phyloP scores from a whole-genome alignment of 495 filamentous ascomycete genomes.

The Pyrenula massariospora region DNA sequence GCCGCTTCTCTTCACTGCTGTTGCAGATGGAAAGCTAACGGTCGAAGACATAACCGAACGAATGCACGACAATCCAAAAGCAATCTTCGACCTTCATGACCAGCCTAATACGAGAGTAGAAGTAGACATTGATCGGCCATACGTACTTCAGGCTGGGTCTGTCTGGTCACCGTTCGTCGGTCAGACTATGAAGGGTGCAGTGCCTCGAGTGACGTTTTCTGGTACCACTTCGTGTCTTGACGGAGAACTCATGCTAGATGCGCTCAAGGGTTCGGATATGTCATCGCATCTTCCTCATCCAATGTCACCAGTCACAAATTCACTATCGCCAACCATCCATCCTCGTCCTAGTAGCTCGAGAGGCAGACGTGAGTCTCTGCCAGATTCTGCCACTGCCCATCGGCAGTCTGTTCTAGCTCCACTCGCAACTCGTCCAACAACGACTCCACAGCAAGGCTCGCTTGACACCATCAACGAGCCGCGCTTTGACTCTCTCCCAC shows the following conservation, averaged over 20 bases:
- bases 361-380: slow-evolving; percentile 29
- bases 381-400: slow-evolving; percentile 20
- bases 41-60: slow-evolving; percentile 60
- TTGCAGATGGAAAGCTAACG: slow-evolving; percentile 62
- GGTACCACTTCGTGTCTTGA: slow-evolving; percentile 68
- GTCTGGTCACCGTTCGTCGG: slow-evolving; percentile 69
- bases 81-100: slow-evolving; percentile 80
- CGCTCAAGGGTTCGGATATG: slow-evolving; percentile 60
- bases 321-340: slow-evolving; percentile 30
- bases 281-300: slow-evolving; percentile 52
- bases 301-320: slow-evolving; percentile 43
- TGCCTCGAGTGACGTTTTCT: slow-evolving; percentile 72
- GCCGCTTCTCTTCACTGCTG: slow-evolving; percentile 67
- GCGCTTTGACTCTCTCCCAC: slow-evolving; percentile 13
- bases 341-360: slow-evolving; percentile 32
- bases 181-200: slow-evolving; percentile 56
- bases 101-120: slow-evolving; percentile 64
- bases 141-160: slow-evolving; percentile 39
- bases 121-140: slow-evolving; percentile 60
- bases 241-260: slow-evolving; percentile 45
- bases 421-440: slow-evolving; percentile 7
- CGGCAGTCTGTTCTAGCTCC: slow-evolving; percentile 10
- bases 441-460: slow-evolving; percentile 1
- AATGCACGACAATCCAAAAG: slow-evolving; percentile 72
- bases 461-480: slow-evolving; percentile 11